A percentile compares a stretch with the other conserved stretches of the same genome.
Evolutionary conservation across 192 early-diverging fungal species (phyloP).

Genomic region (Obelidium mucronatum): DNA sequence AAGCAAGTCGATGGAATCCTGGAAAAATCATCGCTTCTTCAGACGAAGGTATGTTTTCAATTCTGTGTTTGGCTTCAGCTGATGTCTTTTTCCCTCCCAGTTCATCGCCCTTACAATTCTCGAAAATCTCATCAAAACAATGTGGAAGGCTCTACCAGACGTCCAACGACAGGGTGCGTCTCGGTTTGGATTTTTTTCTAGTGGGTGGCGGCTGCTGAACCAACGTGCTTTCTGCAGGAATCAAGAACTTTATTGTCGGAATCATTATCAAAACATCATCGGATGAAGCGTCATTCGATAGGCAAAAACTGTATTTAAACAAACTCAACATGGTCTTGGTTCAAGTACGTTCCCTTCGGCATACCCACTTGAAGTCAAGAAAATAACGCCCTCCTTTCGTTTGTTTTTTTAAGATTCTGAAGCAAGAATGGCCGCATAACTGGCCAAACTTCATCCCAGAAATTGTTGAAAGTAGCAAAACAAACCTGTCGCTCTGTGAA

Average conservation of each 20-base stretch:
- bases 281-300: conserved; percentile 78
- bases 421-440: conserved; percentile 99
- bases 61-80: neutral
- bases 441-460: conserved; percentile 99
- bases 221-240: conserved; percentile 60
- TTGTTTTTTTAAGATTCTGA: conserved; percentile 77
- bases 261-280: conserved; percentile 91
- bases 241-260: conserved; percentile 94
- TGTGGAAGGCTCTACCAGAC: conserved; percentile 94
- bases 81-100: conserved; percentile 51
- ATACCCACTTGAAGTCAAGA: neutral
- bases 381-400: neutral
- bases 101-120: conserved; percentile 93
- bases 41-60: conserved; percentile 79
- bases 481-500: conserved; percentile 92
- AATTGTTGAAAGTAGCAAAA: conserved; percentile 93
- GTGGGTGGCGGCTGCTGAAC: neutral
- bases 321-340: conserved; percentile 98
- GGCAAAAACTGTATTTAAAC: conserved; percentile 80
- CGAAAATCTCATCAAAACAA: conserved; percentile 93
- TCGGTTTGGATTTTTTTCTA: neutral
- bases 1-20: conserved; percentile 92
- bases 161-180: conserved; percentile 79
- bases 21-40: conserved; percentile 74
- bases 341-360: conserved; percentile 65